These are phyloP conservation scores for Amniculicola lignicola DNA, from an alignment of 495 filamentous ascomycete genomes.

Conservation along the genomic window DNA sequence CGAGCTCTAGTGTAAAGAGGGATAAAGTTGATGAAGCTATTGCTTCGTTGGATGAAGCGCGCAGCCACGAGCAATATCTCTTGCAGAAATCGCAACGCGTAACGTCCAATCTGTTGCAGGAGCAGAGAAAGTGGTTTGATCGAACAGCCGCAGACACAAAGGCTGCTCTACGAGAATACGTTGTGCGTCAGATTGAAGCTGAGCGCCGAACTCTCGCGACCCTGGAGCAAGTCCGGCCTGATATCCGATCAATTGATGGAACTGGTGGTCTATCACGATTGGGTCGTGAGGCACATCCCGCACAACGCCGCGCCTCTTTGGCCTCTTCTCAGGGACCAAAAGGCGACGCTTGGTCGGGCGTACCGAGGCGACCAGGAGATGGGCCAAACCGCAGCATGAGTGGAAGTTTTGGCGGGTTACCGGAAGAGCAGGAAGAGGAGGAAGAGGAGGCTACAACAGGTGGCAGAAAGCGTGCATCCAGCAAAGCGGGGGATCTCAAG, in stretches of 20 bases:
- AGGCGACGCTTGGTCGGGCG: slow-evolving; percentile 95
- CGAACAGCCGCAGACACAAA: slow-evolving; percentile 79
- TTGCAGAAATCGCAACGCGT: slow-evolving; percentile 80
- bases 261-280: slow-evolving; percentile 84
- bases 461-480: slow-evolving; percentile 60
- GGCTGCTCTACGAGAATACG: slow-evolving; percentile 81
- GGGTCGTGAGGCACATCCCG: slow-evolving; percentile 81
- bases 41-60: slow-evolving; percentile 79
- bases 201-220: slow-evolving; percentile 90
- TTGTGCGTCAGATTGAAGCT: slow-evolving; percentile 89
- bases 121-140: slow-evolving; percentile 88
- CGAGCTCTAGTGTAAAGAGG: slow-evolving; percentile 72
- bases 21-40: slow-evolving; percentile 98
- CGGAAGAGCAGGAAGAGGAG: slow-evolving; percentile 45
- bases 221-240: slow-evolving; percentile 84
- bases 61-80: slow-evolving; percentile 71
- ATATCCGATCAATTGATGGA: slow-evolving; percentile 88
- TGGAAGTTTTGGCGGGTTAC: slow-evolving; percentile 56
- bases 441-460: slow-evolving; percentile 48
- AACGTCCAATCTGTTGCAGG: slow-evolving; percentile 80
- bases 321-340: slow-evolving; percentile 87
- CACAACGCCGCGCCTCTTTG: slow-evolving; percentile 68
- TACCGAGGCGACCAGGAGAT: slow-evolving; percentile 74
- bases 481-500: slow-evolving; percentile 52
- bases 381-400: slow-evolving; percentile 73